These are phyloP conservation scores for Isoetes engelmannii DNA, from an alignment of 83 land plant genomes.

Conservation along the genomic window DNA sequence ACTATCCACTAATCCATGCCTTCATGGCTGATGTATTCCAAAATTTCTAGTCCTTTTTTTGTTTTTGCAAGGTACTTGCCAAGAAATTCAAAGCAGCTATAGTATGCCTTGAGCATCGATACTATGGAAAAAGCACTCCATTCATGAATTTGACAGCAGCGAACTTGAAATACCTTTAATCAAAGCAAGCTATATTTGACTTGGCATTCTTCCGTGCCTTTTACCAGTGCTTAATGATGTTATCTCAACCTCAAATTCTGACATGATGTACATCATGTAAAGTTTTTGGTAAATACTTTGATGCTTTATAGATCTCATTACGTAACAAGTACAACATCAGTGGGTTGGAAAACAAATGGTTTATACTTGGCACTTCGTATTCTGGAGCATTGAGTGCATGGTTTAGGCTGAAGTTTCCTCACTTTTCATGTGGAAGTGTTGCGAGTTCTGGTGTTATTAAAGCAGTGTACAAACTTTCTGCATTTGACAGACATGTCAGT, in stretches of 20 bases:
- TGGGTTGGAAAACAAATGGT: constrained; percentile 29
- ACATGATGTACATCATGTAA: too few species aligned
- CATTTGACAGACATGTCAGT: constrained; percentile 80
- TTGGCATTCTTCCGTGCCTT: constrained; percentile 7
- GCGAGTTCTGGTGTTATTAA: constrained; percentile 84
- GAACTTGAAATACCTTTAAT: constrained; percentile 9
- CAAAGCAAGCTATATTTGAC: constrained; percentile 18
- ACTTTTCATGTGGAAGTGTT: constrained; percentile 26
- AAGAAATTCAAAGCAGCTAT: constrained; percentile 18
- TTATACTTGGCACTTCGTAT: constrained; percentile 35
- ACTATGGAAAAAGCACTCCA: constrained; percentile 16
- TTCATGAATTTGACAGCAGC: neutral
- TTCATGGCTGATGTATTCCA: too few species aligned
- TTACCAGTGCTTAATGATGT: constrained; percentile 5
- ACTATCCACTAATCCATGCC: too few species aligned
- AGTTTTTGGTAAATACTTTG: neutral
- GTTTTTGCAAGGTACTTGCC: constrained; percentile 10
- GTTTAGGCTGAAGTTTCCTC: constrained; percentile 41
- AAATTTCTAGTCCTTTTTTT: neutral
- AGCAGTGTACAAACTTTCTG: constrained; percentile 75
- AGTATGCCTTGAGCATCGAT: constrained; percentile 14
- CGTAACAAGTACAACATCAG: constrained; percentile 15
- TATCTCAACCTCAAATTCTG: too few species aligned
- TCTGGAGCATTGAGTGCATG: constrained; percentile 42
- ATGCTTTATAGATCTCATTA: constrained; percentile 15